Conservation (phyloP, 2,329 filamentous ascomycete genomes). For the Ophiostoma piceae region DNA sequence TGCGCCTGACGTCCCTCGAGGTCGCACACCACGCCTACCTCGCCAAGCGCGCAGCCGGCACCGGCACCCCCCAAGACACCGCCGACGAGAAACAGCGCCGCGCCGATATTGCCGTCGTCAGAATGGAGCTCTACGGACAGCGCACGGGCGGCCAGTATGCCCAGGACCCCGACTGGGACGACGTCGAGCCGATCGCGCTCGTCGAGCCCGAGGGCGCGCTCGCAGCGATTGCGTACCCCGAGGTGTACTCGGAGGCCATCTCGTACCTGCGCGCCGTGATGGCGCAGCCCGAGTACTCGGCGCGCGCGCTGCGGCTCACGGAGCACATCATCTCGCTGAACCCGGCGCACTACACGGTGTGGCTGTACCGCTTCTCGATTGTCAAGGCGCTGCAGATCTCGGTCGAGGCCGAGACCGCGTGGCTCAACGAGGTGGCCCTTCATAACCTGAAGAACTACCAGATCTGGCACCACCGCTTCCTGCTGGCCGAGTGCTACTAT, state of each 20-base stretch:
- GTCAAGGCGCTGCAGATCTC: slow-evolving; percentile 62
- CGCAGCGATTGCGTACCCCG: slow-evolving; percentile 85
- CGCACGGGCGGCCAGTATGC: slow-evolving; percentile 49
- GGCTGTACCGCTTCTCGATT: slow-evolving; percentile 86
- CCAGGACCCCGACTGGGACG: slow-evolving; percentile 72
- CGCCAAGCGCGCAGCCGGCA: slow-evolving; percentile 33
- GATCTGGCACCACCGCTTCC: slow-evolving; percentile 77
- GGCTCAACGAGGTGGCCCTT: slow-evolving; percentile 80
- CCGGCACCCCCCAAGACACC: slow-evolving; percentile 33
- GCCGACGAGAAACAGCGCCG: slow-evolving; percentile 45
- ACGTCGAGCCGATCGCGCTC: slow-evolving; percentile 75
- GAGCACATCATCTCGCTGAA: slow-evolving; percentile 89
- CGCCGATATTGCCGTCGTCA: slow-evolving; percentile 47
- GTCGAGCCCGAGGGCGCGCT: slow-evolving; percentile 79
- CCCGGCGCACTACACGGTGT: slow-evolving; percentile 96
- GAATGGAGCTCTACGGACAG: slow-evolving; percentile 49
- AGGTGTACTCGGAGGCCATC: slow-evolving; percentile 87
- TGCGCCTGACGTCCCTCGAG: slow-evolving; percentile 41
- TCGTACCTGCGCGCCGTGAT: slow-evolving; percentile 91
- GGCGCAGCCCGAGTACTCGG: slow-evolving; percentile 77
- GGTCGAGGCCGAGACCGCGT: slow-evolving; percentile 67
- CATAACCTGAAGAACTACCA: slow-evolving; percentile 96
- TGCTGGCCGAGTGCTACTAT: slow-evolving; percentile 56
- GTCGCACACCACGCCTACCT: slow-evolving; percentile 44
- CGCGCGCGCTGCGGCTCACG: slow-evolving; percentile 73